Conservation (phyloP, 2,329 filamentous ascomycete genomes). For the Curvularia eragrostidis region DNA sequence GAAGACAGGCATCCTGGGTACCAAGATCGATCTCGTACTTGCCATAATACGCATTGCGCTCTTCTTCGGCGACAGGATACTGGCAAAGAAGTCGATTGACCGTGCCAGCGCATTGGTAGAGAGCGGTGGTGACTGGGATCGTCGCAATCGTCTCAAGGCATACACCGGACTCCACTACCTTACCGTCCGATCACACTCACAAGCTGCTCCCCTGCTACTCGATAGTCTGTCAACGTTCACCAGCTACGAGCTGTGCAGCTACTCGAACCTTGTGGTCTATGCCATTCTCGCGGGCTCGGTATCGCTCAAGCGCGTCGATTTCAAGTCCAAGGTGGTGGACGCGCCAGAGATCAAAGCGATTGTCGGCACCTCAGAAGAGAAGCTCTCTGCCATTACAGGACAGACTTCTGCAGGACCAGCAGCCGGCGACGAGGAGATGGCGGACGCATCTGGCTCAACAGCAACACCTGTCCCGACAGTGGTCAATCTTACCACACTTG, state of each 20-base stretch:
- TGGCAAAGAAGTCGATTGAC: constrained; percentile 93
- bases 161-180: constrained; percentile 95
- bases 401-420: constrained; percentile 81
- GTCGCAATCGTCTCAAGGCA: constrained; percentile 96
- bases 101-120: constrained; percentile 90
- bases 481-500: constrained; percentile 88
- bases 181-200: constrained; percentile 87
- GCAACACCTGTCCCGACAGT: constrained; percentile 67
- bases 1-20: constrained; percentile 95
- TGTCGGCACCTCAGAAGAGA: constrained; percentile 86
- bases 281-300: constrained; percentile 93
- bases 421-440: constrained; percentile 76
- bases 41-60: constrained; percentile 95
- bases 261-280: constrained; percentile 93
- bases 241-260: constrained; percentile 97
- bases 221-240: constrained; percentile 98
- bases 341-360: constrained; percentile 98
- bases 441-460: constrained; percentile 61
- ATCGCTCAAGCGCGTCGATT: constrained; percentile 94
- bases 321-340: constrained; percentile 98
- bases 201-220: constrained; percentile 89
- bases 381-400: constrained; percentile 80
- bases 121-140: constrained; percentile 96
- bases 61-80: constrained; percentile 91
- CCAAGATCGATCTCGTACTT: constrained; percentile 95